Conservation (phyloP, 495 filamentous ascomycete species). For the Neurospora sp. region DNA sequence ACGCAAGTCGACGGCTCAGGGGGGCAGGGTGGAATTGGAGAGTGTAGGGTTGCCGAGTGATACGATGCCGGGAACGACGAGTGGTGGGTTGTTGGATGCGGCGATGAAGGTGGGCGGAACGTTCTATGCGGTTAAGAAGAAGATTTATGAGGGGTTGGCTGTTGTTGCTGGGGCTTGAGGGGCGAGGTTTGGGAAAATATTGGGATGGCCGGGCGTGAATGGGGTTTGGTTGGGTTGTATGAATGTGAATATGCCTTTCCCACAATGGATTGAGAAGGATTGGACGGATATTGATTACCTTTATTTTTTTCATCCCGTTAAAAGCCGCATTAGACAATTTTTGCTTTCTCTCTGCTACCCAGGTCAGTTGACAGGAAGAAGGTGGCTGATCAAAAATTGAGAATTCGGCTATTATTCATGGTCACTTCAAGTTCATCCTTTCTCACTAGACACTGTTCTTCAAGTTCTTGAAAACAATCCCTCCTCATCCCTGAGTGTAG, state of each 20-base stretch:
- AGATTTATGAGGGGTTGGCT: conserved; percentile 27
- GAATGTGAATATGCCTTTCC: background rate
- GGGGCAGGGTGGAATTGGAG: conserved; percentile 80
- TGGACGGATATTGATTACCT: too few relatives aligned
- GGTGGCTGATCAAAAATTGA: background rate
- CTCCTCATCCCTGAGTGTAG: too few relatives aligned
- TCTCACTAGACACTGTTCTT: too few relatives aligned
- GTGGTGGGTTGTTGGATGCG: background rate
- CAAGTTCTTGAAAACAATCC: too few relatives aligned
- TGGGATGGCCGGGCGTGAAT: too few relatives aligned
- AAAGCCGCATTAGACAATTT: background rate
- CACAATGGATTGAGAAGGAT: too few relatives aligned
- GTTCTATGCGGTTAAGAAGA: conserved; percentile 23
- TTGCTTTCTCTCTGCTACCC: background rate
- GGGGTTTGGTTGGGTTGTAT: background rate
- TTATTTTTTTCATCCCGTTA: background rate
- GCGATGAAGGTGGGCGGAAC: conserved; percentile 7
- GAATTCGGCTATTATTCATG: too few relatives aligned
- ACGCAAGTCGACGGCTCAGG: conserved; percentile 61
- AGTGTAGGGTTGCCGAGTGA: conserved; percentile 46
- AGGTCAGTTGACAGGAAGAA: background rate
- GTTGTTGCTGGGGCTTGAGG: conserved; percentile 23
- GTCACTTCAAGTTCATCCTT: too few relatives aligned
- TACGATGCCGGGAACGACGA: background rate
- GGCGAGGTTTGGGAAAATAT: too few relatives aligned